A percentile compares a stretch with the other conserved stretches of the same genome.
Evolutionary conservation across 2,329 filamentous ascomycete genomes (phyloP).

Genomic region (Xylariaceae sp.): DNA sequence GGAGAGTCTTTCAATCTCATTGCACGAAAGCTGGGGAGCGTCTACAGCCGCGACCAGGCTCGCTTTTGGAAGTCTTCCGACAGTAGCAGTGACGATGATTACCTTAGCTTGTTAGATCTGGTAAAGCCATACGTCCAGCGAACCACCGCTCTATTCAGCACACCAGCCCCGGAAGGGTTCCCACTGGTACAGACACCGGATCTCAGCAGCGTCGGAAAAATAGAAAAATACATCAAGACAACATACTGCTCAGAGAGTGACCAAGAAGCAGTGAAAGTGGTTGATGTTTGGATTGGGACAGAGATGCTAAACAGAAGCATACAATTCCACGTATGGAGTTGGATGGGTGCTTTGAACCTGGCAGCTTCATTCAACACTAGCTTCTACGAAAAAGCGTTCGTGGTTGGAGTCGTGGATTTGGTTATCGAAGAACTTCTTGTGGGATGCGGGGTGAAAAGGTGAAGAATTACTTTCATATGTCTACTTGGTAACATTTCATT

Average conservation of each 20-base stretch:
- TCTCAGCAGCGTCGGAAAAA: conserved; percentile 30
- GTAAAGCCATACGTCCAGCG: conserved; percentile 18
- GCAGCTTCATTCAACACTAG: conserved; percentile 12
- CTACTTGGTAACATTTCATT: no score
- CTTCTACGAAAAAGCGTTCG: conserved; percentile 20
- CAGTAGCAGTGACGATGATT: conserved; percentile 26
- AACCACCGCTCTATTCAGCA: conserved; percentile 18
- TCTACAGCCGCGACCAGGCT: conserved; percentile 32
- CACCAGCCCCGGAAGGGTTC: conserved; percentile 11
- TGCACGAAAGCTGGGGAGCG: conserved; percentile 21
- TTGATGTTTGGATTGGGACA: conserved; percentile 27
- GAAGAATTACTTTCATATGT: no score
- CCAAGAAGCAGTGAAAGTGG: conserved; percentile 3
- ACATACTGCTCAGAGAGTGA: conserved; percentile 7
- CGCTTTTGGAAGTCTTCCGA: conserved; percentile 30
- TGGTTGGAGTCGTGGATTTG: conserved; percentile 4
- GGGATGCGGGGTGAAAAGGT: not conserved
- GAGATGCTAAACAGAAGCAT: conserved; percentile 27
- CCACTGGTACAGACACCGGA: conserved; percentile 29
- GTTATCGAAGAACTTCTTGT: conserved; percentile 11
- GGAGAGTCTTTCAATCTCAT: conserved; percentile 26
- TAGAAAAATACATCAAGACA: conserved; percentile 23
- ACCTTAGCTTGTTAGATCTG: conserved; percentile 18
- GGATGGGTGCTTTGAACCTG: conserved; percentile 23
- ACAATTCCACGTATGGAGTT: conserved; percentile 32